phyloP scores from a whole-genome alignment of 768 basidiomycete genomes.

The Psilocybe cyanescens region DNA sequence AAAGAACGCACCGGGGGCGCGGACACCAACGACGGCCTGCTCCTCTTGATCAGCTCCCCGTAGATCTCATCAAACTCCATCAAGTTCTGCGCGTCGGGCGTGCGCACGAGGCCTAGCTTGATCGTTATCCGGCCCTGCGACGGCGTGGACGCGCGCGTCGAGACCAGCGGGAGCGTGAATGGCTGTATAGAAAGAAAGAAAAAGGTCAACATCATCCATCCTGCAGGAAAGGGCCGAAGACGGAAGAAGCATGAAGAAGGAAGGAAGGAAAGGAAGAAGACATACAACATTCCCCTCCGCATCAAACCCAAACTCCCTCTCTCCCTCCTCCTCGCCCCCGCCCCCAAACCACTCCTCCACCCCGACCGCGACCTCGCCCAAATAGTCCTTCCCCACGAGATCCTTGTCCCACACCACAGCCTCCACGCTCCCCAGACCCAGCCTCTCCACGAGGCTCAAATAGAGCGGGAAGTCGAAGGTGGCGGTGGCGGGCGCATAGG shows the following conservation, averaged over 20 bases:
- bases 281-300: conserved; percentile 74
- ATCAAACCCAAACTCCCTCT: too few species aligned
- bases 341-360: too few species aligned
- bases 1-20: conserved; percentile 73
- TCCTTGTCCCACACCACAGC: conserved; percentile 66
- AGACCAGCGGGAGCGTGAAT: conserved; percentile 41
- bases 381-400: too few species aligned
- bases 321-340: too few species aligned
- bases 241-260: neutral
- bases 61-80: conserved; percentile 65
- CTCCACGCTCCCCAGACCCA: conserved; percentile 67
- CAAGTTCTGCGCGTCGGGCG: conserved; percentile 31
- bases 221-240: neutral
- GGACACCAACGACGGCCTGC: conserved; percentile 42
- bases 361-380: too few species aligned
- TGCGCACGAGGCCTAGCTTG: conserved; percentile 52
- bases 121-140: conserved; percentile 45
- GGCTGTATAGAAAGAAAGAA: conserved; percentile 24
- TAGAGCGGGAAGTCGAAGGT: conserved; percentile 92
- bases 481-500: conserved; percentile 66
- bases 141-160: conserved; percentile 42
- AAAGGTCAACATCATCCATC: neutral
- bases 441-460: conserved; percentile 69
- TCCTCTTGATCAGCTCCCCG: conserved; percentile 60
- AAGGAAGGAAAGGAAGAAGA: neutral